Conservation (phyloP, 2,329 filamentous ascomycete genomes). For the Pseudogymnoascus pannorum region DNA sequence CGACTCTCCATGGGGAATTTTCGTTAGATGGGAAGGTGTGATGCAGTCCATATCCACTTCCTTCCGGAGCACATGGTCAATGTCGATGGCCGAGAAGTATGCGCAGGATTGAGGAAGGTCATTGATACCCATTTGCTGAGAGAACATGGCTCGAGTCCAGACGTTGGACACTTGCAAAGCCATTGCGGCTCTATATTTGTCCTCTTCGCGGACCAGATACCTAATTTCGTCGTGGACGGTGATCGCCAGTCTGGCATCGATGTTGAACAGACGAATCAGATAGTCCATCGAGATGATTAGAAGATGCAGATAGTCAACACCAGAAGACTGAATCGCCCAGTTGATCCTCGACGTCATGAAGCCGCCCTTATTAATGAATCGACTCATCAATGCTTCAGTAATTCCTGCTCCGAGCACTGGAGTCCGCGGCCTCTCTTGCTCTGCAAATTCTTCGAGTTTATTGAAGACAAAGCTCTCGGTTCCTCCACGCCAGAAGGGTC, state of each 20-base stretch:
- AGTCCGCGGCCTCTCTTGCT: slow-evolving; percentile 83
- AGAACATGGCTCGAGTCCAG: slow-evolving; percentile 97
- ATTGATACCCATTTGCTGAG: slow-evolving; percentile 91
- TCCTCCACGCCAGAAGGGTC: slow-evolving; percentile 87
- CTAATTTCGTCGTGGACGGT: slow-evolving; percentile 98
- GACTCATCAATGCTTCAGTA: slow-evolving; percentile 85
- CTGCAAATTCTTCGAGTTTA: slow-evolving; percentile 93
- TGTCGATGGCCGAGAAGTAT: slow-evolving; percentile 91
- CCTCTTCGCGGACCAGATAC: slow-evolving; percentile 77
- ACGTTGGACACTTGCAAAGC: slow-evolving; percentile 89
- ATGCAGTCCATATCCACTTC: slow-evolving; percentile 98
- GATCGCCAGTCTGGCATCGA: slow-evolving; percentile 78
- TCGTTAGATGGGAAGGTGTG: slow-evolving; percentile 73
- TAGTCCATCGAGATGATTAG: slow-evolving; percentile 94
- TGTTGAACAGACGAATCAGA: slow-evolving; percentile 73
- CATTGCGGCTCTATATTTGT: slow-evolving; percentile 85
- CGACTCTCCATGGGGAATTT: slow-evolving; percentile 79
- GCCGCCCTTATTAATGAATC: slow-evolving; percentile 78
- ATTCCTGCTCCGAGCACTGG: slow-evolving; percentile 92
- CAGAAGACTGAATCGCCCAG: slow-evolving; percentile 97
- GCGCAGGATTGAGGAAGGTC: slow-evolving; percentile 91
- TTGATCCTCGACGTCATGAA: slow-evolving; percentile 97
- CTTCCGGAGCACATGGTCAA: slow-evolving; percentile 92
- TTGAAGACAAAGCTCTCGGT: slow-evolving; percentile 99
- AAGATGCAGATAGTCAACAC: slow-evolving; percentile 93